phyloP scores from a whole-genome alignment of 805 yeast species.

The Lachancea quebecensis region DNA sequence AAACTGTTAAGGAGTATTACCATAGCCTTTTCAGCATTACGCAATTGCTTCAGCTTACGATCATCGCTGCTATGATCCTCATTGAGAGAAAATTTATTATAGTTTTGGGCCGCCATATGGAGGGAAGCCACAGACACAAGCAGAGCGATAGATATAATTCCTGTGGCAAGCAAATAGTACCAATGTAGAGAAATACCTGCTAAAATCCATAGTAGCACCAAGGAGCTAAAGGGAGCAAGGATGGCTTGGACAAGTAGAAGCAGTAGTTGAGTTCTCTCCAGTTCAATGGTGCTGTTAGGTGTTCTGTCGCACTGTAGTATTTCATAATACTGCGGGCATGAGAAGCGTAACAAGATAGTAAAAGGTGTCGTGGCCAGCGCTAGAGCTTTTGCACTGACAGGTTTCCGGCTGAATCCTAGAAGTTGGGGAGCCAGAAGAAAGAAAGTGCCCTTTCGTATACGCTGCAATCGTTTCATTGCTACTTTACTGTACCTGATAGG shows the following conservation, averaged over 20 bases:
- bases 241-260: slow-evolving; percentile 29
- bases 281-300: slow-evolving; percentile 14
- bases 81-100: slow-evolving; percentile 1
- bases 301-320: slow-evolving; percentile 14
- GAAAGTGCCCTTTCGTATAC: slow-evolving; percentile 1
- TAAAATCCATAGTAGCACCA: slow-evolving; percentile 18
- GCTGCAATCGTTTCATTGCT: not conserved
- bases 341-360: slow-evolving; percentile 29
- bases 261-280: slow-evolving; percentile 15
- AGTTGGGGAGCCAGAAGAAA: slow-evolving; percentile 31
- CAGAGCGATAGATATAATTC: slow-evolving; percentile 8
- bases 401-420: slow-evolving; percentile 21
- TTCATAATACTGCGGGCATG: slow-evolving; percentile 32
- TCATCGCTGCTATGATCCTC: not conserved
- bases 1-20: slow-evolving; percentile 10
- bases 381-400: slow-evolving; percentile 22
- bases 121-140: not conserved
- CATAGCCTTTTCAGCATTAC: slow-evolving; percentile 4
- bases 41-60: not conserved
- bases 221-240: slow-evolving; percentile 26
- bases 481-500: slow-evolving; percentile 2
- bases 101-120: not conserved
- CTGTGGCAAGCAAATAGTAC: slow-evolving; percentile 13
- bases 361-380: slow-evolving; percentile 32
- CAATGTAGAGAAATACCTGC: slow-evolving; percentile 7